These are phyloP conservation scores for Mucor irregularis DNA, from an alignment of 371 early-diverging fungal genomes.

Conservation along the genomic window DNA sequence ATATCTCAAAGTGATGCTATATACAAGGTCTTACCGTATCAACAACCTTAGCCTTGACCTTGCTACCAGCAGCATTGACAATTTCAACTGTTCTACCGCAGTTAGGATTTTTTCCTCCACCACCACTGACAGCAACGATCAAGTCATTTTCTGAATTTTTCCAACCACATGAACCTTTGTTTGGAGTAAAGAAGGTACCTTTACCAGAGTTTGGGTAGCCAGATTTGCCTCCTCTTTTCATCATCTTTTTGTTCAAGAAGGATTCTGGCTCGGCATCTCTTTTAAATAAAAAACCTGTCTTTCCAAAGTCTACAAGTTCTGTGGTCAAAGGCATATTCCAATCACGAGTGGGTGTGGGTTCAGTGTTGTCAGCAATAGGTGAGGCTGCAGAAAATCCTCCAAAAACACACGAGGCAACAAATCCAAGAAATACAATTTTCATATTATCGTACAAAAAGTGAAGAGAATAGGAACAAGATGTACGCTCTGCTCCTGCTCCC, in stretches of 20 bases:
- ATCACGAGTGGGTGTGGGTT: neutral
- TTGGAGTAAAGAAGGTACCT: constrained; percentile 1
- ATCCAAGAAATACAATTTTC: neutral
- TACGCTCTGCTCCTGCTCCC: no score
- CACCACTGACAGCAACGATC: constrained; percentile 35
- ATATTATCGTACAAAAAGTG: neutral
- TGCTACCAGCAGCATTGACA: constrained; percentile 37
- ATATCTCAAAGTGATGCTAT: neutral
- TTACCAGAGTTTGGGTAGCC: neutral
- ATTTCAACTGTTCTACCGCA: constrained; percentile 49
- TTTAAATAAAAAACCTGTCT: neutral
- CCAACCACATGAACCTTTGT: constrained; percentile 32
- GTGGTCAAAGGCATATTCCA: neutral
- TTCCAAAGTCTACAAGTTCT: neutral
- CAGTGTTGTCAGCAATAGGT: neutral
- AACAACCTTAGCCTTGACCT: constrained; percentile 38
- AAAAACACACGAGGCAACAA: neutral
- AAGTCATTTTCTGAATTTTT: constrained; percentile 23
- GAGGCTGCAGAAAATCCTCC: neutral
- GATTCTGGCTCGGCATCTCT: neutral
- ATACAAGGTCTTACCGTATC: constrained; percentile 26
- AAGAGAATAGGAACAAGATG: neutral
- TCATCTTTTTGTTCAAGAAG: neutral
- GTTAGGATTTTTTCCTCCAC: constrained; percentile 27
- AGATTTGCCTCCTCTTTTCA: neutral